Evolutionary conservation across 2,329 filamentous ascomycete species (phyloP).

Genomic region (Juglanconis oblonga): DNA sequence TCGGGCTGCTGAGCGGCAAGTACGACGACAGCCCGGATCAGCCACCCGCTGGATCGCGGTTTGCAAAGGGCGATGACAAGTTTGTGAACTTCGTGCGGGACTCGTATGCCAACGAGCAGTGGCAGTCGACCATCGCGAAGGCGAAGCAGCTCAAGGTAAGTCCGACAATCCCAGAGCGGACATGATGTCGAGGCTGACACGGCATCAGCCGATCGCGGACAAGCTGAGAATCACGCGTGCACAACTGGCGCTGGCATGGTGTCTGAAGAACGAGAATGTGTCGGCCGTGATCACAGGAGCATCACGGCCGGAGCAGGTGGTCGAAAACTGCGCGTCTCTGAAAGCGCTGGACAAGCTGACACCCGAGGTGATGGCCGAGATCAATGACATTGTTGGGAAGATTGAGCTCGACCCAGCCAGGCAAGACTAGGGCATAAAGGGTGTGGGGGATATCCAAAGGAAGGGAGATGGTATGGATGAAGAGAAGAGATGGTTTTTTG

Average conservation of each 20-base stretch:
- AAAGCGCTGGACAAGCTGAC: conserved; percentile 54
- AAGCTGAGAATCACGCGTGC: conserved; percentile 57
- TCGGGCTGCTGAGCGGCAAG: conserved; percentile 59
- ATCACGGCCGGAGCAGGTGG: conserved; percentile 56
- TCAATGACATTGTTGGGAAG: conserved; percentile 41
- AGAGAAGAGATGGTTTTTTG: too few species aligned
- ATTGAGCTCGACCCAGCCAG: conserved; percentile 26
- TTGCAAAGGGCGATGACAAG: conserved; percentile 54
- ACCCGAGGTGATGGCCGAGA: conserved; percentile 55
- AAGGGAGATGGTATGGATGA: too few species aligned
- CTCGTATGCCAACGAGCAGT: conserved; percentile 50
- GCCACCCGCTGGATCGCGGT: conserved; percentile 59
- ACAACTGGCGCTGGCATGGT: conserved; percentile 60
- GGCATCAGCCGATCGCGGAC: conserved; percentile 61
- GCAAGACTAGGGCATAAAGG: conserved; percentile 18
- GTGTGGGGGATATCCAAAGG: too few species aligned
- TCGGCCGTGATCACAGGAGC: conserved; percentile 63
- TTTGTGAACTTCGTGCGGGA: conserved; percentile 55
- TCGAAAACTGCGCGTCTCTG: conserved; percentile 56
- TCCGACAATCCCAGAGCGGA: background rate
- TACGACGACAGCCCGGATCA: conserved; percentile 62
- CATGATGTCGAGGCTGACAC: conserved; percentile 23
- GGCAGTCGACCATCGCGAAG: conserved; percentile 50
- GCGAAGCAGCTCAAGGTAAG: conserved; percentile 48
- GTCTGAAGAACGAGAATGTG: conserved; percentile 60